A percentile compares a stretch with the other conserved stretches of the same genome.
These are phyloP conservation scores for Colletotrichum cereale DNA, from an alignment of 2,329 filamentous ascomycete species.

Conservation along the genomic window DNA sequence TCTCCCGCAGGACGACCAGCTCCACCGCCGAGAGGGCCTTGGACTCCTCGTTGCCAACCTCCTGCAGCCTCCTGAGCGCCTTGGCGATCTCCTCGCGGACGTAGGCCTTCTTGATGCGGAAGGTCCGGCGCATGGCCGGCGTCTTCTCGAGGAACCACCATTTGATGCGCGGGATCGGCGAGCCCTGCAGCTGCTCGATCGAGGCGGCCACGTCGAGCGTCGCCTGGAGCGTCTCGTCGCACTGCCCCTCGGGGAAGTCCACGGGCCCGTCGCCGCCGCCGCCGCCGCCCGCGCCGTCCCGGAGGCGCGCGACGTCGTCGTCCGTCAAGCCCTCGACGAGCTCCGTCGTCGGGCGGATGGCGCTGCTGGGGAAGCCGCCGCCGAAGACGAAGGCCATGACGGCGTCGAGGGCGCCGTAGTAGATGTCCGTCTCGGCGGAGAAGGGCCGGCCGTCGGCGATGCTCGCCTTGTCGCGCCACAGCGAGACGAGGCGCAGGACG, in stretches of 20 bases:
- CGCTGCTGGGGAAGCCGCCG: slow-evolving; percentile 21
- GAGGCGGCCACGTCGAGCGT: slow-evolving; percentile 25
- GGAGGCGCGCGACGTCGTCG: slow-evolving; percentile 7
- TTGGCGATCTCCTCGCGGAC: slow-evolving; percentile 27
- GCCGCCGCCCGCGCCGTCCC: neutral
- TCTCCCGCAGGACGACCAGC: slow-evolving; percentile 37
- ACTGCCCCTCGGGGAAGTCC: slow-evolving; percentile 17
- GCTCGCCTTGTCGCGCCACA: slow-evolving; percentile 51
- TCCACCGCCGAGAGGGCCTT: slow-evolving; percentile 34
- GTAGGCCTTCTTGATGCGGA: slow-evolving; percentile 16
- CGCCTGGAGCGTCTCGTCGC: slow-evolving; percentile 32
- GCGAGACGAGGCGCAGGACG: slow-evolving; percentile 46
- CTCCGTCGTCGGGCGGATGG: slow-evolving; percentile 7
- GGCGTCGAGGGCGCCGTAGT: slow-evolving; percentile 48
- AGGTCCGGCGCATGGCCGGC: slow-evolving; percentile 2
- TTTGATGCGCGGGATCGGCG: slow-evolving; percentile 29
- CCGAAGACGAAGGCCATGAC: slow-evolving; percentile 50
- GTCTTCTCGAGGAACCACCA: slow-evolving; percentile 26
- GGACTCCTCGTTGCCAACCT: slow-evolving; percentile 21
- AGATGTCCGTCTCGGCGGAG: slow-evolving; percentile 47
- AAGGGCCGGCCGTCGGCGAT: slow-evolving; percentile 50
- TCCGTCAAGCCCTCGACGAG: neutral
- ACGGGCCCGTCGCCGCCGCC: neutral
- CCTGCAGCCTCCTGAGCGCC: slow-evolving; percentile 23
- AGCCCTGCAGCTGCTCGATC: slow-evolving; percentile 24